Percentiles rank a stretch among this genome's conserved stretches.
Evolutionary conservation across 768 basidiomycete genomes (phyloP).

Genomic region (Termitomyces sp.): DNA sequence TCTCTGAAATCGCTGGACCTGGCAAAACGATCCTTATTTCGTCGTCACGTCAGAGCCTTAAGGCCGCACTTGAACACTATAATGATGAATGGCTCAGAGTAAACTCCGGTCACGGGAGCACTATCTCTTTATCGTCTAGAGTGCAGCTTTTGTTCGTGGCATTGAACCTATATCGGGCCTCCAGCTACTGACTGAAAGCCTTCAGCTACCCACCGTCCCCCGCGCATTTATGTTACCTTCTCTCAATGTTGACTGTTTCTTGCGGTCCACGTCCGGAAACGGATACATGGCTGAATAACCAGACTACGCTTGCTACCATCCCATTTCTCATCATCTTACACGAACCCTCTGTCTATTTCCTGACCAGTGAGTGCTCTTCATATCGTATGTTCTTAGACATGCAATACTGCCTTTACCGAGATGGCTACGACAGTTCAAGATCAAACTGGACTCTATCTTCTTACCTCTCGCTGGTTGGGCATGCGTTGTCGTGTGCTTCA

Average conservation of each 20-base stretch:
- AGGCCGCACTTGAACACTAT: conserved; percentile 35
- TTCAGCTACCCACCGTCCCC: conserved; percentile 61
- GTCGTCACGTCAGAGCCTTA: conserved; percentile 43
- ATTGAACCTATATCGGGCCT: neutral
- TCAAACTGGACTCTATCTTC: conserved; percentile 21
- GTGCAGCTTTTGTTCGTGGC: conserved; percentile 52
- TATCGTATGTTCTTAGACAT: conserved; percentile 3
- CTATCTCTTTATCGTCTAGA: conserved; percentile 31
- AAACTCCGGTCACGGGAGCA: conserved; percentile 32
- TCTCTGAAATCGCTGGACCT: conserved; percentile 24
- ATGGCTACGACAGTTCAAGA: neutral
- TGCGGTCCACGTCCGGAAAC: conserved; percentile 16
- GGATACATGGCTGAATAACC: conserved; percentile 16
- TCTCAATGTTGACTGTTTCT: conserved; percentile 42
- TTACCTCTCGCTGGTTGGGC: conserved; percentile 17
- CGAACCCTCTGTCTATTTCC: conserved; percentile 56
- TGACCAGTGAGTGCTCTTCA: neutral
- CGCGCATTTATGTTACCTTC: conserved; percentile 46
- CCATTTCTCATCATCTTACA: conserved; percentile 56
- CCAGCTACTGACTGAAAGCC: conserved; percentile 8
- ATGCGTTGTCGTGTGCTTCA: conserved; percentile 16
- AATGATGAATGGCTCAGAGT: conserved; percentile 53
- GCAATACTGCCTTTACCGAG: neutral
- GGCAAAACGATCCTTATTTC: conserved; percentile 41
- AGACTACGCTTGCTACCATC: conserved; percentile 22